Evolutionary conservation across 116 monocot species (phyloP).

Genomic region (Papilionanthe hybrid): DNA sequence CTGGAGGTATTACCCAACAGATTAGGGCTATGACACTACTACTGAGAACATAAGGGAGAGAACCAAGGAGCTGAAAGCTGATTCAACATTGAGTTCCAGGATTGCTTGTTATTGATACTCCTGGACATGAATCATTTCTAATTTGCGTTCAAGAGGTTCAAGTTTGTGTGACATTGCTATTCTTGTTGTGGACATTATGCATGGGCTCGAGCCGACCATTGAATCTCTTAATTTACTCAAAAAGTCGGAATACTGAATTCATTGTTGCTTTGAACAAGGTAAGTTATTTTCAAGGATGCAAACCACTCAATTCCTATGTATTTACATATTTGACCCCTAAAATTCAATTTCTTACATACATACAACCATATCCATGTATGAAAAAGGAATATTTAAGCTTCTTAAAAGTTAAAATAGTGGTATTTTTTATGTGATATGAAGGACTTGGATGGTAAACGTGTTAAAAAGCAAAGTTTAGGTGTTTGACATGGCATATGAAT

Average conservation of each 20-base stretch:
- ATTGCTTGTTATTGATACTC: conserved; percentile 95
- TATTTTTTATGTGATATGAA: too few relatives aligned
- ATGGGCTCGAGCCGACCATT: conserved; percentile 94
- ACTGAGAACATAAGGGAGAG: conserved; percentile 96
- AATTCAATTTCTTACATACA: too few relatives aligned
- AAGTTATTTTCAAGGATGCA: neutral
- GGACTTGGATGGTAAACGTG: too few relatives aligned
- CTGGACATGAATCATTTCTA: conserved; percentile 93
- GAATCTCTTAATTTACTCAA: conserved; percentile 88
- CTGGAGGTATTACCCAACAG: conserved; percentile 97
- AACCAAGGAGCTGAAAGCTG: conserved; percentile 92
- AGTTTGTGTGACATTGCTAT: conserved; percentile 96
- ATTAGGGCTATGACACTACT: conserved; percentile 92
- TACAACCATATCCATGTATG: too few relatives aligned
- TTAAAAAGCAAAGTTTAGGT: too few relatives aligned
- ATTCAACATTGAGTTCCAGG: conserved; percentile 77
- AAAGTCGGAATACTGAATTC: conserved; percentile 70
- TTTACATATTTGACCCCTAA: too few relatives aligned
- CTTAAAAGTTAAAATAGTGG: too few relatives aligned
- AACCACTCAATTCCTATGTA: too few relatives aligned
- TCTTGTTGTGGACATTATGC: conserved; percentile 98
- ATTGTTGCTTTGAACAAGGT: conserved; percentile 99
- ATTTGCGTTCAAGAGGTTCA: conserved; percentile 93
- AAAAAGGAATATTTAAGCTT: too few relatives aligned
- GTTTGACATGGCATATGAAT: too few relatives aligned